Percentiles rank a stretch among this genome's conserved stretches.
These are phyloP conservation scores for Aspergillus sp. DNA, from an alignment of 2,329 filamentous ascomycete genomes.

Conservation along the genomic window DNA sequence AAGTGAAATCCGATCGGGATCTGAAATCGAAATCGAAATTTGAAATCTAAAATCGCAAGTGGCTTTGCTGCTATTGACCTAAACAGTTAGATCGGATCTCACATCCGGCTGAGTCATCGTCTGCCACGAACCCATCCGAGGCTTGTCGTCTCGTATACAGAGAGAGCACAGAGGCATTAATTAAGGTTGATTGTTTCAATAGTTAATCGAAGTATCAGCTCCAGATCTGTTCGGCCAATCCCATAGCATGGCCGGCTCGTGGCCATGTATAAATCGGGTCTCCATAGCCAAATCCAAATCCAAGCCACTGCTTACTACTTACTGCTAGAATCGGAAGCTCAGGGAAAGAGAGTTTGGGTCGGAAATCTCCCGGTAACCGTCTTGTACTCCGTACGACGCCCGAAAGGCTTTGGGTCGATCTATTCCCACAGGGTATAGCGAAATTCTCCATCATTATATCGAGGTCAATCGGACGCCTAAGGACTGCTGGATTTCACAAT, in stretches of 20 bases:
- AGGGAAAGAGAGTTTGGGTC: not conserved
- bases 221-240: too few relatives aligned
- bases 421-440: too few relatives aligned
- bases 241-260: not conserved
- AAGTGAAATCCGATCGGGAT: not conserved
- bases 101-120: not conserved
- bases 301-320: too few relatives aligned
- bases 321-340: not conserved
- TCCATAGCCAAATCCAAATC: not conserved
- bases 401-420: not conserved
- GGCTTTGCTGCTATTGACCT: not conserved
- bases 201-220: too few relatives aligned
- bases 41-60: not conserved
- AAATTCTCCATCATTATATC: too few relatives aligned
- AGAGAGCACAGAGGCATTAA: too few relatives aligned
- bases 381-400: not conserved
- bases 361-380: not conserved
- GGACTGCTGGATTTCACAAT: too few relatives aligned
- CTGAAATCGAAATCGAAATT: not conserved
- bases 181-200: too few relatives aligned
- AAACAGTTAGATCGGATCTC: not conserved
- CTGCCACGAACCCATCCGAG: not conserved
- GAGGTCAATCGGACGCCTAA: too few relatives aligned
- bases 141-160: too few relatives aligned
- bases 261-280: not conserved